These are phyloP conservation scores for Cytospora mali DNA, from an alignment of 2,329 filamentous ascomycete genomes.

Conservation along the genomic window DNA sequence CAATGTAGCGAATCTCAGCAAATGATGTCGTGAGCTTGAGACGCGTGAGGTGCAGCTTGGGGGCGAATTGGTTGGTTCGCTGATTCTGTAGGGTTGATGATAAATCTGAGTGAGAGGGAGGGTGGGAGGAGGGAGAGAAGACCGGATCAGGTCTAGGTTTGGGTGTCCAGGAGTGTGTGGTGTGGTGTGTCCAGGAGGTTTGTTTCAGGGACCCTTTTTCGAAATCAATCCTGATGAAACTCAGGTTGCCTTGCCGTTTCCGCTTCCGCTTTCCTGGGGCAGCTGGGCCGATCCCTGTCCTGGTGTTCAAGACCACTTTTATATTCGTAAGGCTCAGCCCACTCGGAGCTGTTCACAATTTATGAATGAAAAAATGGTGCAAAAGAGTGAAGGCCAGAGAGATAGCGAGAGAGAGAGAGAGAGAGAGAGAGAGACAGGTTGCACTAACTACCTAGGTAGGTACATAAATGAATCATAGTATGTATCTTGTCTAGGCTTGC, in stretches of 20 bases:
- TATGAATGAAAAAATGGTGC: too few species aligned
- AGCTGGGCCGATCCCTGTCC: neutral
- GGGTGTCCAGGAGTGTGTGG: neutral
- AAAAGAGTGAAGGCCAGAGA: too few species aligned
- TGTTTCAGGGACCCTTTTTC: slow-evolving; percentile 3
- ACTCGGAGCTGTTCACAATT: too few species aligned
- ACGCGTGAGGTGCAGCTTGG: neutral
- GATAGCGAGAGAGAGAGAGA: too few species aligned
- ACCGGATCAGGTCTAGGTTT: neutral
- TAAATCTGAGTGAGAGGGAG: neutral
- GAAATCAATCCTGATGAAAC: neutral
- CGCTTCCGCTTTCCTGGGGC: neutral
- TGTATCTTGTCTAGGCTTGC: too few species aligned
- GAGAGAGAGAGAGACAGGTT: slow-evolving; percentile 5
- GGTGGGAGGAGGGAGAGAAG: neutral
- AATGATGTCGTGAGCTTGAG: neutral
- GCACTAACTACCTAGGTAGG: too few species aligned
- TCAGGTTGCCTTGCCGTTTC: slow-evolving; percentile 7
- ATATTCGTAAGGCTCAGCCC: neutral
- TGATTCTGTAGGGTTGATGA: neutral
- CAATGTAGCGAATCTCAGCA: slow-evolving; percentile 14
- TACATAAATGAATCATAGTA: too few species aligned
- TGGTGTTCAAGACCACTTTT: neutral
- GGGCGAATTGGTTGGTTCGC: neutral
- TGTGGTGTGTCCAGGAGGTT: neutral